Conservation (phyloP, 805 yeast genomes). For the Yarrowia sp. region DNA sequence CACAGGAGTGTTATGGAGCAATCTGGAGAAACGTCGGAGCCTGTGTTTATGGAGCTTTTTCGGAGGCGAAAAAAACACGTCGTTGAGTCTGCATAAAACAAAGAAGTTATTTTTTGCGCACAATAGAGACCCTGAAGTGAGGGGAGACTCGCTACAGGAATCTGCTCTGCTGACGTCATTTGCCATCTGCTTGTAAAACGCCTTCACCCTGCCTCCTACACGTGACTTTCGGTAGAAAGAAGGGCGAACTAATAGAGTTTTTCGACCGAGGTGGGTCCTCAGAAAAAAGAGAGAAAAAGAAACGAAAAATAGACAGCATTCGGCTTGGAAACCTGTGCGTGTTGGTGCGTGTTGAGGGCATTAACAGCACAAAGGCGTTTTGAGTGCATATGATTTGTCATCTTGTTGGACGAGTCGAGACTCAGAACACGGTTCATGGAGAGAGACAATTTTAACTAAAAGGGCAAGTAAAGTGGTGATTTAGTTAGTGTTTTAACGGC, state of each 20-base stretch:
- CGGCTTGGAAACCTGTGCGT: too few species aligned
- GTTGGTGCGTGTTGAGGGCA: too few species aligned
- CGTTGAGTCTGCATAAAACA: not conserved
- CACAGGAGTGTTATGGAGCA: not conserved
- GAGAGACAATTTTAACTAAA: too few species aligned
- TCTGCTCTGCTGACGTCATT: too few species aligned
- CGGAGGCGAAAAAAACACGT: too few species aligned
- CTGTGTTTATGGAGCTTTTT: not conserved
- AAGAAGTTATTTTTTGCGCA: not conserved
- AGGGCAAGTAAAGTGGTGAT: too few species aligned
- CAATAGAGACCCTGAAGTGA: not conserved
- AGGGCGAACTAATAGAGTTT: not conserved
- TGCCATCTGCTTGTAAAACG: too few species aligned
- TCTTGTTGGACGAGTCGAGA: not conserved
- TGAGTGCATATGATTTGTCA: not conserved
- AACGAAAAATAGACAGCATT: too few species aligned
- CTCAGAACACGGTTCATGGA: too few species aligned
- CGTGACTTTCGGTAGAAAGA: not conserved
- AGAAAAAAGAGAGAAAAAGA: not conserved
- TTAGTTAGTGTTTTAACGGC: too few species aligned
- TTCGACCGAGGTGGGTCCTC: constrained; percentile 8
- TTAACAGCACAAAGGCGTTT: not conserved
- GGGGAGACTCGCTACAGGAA: too few species aligned
- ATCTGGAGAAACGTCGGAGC: not conserved
- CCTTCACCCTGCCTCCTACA: not conserved